Percentiles rank a stretch among this genome's conserved stretches.
Evolutionary conservation across 768 basidiomycete genomes (phyloP).

Genomic region (Tephrocybe sp.): DNA sequence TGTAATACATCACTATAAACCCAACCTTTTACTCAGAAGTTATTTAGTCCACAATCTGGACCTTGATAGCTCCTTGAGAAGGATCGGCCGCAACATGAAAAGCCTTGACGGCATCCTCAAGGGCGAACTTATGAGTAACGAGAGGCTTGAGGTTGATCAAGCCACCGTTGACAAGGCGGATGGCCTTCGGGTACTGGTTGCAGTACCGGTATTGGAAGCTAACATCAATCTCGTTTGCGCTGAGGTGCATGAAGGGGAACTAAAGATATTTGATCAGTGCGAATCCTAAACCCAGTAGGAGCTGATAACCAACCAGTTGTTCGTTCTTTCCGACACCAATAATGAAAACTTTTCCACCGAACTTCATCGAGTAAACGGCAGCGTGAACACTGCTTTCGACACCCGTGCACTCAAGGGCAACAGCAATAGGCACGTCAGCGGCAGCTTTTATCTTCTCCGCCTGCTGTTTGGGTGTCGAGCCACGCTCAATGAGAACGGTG

Average conservation of each 20-base stretch:
- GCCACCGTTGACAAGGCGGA: conserved; percentile 74
- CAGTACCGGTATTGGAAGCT: conserved; percentile 69
- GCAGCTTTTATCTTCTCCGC: conserved; percentile 50
- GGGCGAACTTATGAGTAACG: conserved; percentile 71
- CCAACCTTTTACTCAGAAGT: background rate
- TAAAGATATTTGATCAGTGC: conserved; percentile 15
- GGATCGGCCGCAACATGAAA: conserved; percentile 77
- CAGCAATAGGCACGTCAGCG: conserved; percentile 46
- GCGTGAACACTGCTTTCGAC: conserved; percentile 60
- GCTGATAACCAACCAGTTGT: conserved; percentile 39
- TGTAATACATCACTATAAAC: background rate
- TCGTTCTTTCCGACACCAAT: conserved; percentile 69
- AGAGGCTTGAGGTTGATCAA: conserved; percentile 73
- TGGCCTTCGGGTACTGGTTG: conserved; percentile 82
- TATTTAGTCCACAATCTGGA: conserved; percentile 55
- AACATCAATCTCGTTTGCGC: conserved; percentile 68
- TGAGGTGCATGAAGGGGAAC: conserved; percentile 75
- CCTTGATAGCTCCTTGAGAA: conserved; percentile 65
- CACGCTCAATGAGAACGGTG: conserved; percentile 53
- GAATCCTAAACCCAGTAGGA: background rate
- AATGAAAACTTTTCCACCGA: conserved; percentile 67
- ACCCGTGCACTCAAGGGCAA: conserved; percentile 65
- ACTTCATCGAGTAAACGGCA: conserved; percentile 59
- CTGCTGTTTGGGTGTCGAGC: conserved; percentile 42
- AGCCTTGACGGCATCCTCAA: conserved; percentile 73